These are phyloP conservation scores for Pythium oligandrum DNA, from an alignment of 352 stramenopile genomes.

Conservation along the genomic window DNA sequence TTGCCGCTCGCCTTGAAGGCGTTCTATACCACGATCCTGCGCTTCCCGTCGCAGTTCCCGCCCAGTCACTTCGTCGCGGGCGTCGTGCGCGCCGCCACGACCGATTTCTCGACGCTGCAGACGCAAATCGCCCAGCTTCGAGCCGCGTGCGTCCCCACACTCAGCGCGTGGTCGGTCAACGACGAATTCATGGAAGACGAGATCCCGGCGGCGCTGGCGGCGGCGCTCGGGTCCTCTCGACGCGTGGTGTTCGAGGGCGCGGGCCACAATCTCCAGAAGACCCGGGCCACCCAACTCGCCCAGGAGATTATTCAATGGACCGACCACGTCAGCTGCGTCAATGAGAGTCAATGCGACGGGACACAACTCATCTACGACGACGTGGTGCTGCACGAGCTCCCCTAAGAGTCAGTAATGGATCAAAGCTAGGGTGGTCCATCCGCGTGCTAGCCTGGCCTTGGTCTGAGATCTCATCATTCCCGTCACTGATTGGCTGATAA, in stretches of 20 bases:
- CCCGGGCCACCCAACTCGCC: constrained; percentile 36
- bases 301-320: constrained; percentile 43
- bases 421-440: no score
- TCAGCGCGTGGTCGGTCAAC: constrained; percentile 56
- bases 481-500: no score
- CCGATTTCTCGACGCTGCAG: constrained; percentile 37
- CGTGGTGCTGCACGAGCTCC: no score
- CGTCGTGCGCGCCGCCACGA: constrained; percentile 41
- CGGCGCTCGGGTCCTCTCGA: constrained; percentile 22
- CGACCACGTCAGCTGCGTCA: neutral
- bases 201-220: constrained; percentile 38
- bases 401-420: no score
- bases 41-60: constrained; percentile 38
- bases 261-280: constrained; percentile 80
- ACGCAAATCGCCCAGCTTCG: constrained; percentile 22
- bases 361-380: no score
- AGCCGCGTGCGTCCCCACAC: constrained; percentile 24
- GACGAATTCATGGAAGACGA: constrained; percentile 58
- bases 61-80: constrained; percentile 52
- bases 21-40: constrained; percentile 41
- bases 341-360: no score
- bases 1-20: constrained; percentile 28
- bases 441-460: no score
- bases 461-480: no score
- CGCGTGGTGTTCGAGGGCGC: constrained; percentile 43